Base-by-base conservation (phyloP, 2,329 filamentous ascomycete genomes). In the Sporothrix schenckii region DNA sequence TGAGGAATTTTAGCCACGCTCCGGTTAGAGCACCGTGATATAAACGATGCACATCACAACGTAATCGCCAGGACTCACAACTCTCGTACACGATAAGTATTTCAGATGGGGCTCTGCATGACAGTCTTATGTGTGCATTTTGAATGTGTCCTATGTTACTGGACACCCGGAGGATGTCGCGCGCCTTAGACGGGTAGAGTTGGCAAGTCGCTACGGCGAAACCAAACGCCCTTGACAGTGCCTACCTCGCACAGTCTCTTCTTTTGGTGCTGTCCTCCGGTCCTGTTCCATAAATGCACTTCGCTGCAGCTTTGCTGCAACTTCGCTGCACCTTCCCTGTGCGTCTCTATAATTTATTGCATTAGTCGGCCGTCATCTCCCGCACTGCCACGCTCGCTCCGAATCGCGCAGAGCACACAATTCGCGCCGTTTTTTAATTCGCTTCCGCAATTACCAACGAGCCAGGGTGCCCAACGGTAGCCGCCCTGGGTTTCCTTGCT, bases 311-410 rank as follows among this genome's bases (percentile, higher is more conserved):
- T 9, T 13, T 27, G 60, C 41, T 63, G 60, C 60, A 63, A 66
- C 30, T 14, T 19, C 53, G n/a, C 63, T 70, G 54, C 63, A 63
- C 24, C 14, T 54, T 41, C 41, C 54, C 39, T 27, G 30, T 60
- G 41, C 53, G 39, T 50, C 27, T 21, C 41, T 16, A 58, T 44
- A 27, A 21, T 65, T 44, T 50, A 50, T 50, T 34, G n/a, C 9
- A 63, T 30, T 49, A 49, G 14, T 61, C 10, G 34, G 34, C 39
- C 41, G 21, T 49, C 24, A 13, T 54, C 34, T 39, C 34, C 34
- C 66, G 24, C 66, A 68, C 66, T 68, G 66, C 66, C 66, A 68
- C 65, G 52, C 41, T 58, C 50, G 50, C 50, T 14, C n/a, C 13
- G 5, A 54, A 56, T 34, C 16, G 53, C 47, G n/a, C 21, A 30